phyloP scores from a whole-genome alignment of 2,329 filamentous ascomycete species.

The Penicillium thymicola region DNA sequence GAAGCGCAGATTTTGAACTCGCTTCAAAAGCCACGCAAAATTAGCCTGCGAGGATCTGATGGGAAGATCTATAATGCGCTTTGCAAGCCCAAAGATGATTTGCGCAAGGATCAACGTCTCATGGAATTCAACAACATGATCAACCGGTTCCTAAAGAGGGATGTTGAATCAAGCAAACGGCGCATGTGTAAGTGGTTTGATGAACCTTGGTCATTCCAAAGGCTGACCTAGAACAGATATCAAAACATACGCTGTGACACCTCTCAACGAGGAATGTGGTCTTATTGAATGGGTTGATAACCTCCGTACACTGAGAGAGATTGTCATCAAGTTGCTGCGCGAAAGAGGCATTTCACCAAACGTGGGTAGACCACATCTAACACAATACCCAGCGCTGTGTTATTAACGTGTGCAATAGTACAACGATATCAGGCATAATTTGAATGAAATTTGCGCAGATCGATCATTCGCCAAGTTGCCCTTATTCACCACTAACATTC shows the following conservation, averaged over 20 bases:
- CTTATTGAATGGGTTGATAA: constrained; percentile 99
- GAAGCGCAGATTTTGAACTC: constrained; percentile 88
- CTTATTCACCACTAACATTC: constrained; percentile 67
- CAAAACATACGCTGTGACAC: constrained; percentile 94
- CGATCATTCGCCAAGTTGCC: constrained; percentile 55
- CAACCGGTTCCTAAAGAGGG: constrained; percentile 87
- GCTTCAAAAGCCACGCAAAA: constrained; percentile 84
- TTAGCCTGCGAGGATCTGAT: constrained; percentile 84
- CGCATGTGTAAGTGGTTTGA: constrained; percentile 61
- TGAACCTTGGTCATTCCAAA: background rate
- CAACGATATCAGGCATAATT: constrained; percentile 56
- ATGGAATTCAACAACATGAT: constrained; percentile 99
- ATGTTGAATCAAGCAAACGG: constrained; percentile 83
- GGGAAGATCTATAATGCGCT: constrained; percentile 84
- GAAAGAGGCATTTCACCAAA: constrained; percentile 64
- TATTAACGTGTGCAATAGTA: constrained; percentile 51
- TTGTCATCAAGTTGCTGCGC: constrained; percentile 74
- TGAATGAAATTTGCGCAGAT: constrained; percentile 64
- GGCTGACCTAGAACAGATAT: constrained; percentile 55
- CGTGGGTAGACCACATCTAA: constrained; percentile 28
- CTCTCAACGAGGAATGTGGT: constrained; percentile 94
- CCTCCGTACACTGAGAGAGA: constrained; percentile 88
- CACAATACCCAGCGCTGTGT: background rate
- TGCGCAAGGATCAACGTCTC: constrained; percentile 93
- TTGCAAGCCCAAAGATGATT: constrained; percentile 96